Evolutionary conservation across 805 yeast species (phyloP).

Genomic region (Ogataea saltuana): DNA sequence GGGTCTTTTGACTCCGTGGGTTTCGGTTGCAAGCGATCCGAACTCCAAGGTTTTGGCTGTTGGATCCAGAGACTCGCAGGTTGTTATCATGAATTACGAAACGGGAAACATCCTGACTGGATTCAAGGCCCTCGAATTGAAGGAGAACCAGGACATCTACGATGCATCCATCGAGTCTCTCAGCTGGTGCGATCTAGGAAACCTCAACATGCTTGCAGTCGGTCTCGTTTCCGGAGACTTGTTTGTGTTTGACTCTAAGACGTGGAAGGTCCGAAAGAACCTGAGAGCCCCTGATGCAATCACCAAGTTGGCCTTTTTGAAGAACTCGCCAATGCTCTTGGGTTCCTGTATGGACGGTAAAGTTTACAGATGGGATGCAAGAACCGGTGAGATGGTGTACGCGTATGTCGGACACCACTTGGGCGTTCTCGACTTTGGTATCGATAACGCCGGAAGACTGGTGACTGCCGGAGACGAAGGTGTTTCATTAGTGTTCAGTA

Average conservation of each 20-base stretch:
- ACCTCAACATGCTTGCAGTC: constrained; percentile 67
- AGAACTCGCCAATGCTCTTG: constrained; percentile 54
- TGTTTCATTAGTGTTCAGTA: constrained; percentile 71
- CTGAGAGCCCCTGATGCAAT: constrained; percentile 77
- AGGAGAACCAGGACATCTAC: constrained; percentile 54
- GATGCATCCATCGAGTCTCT: constrained; percentile 79
- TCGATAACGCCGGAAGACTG: constrained; percentile 66
- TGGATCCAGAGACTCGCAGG: constrained; percentile 86
- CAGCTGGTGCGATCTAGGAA: constrained; percentile 64
- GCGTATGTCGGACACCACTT: constrained; percentile 89
- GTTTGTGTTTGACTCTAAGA: constrained; percentile 75
- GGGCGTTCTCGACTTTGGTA: constrained; percentile 87
- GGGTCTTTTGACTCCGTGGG: constrained; percentile 87
- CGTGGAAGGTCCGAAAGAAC: constrained; percentile 82
- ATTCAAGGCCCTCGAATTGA: constrained; percentile 63
- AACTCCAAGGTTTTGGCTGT: constrained; percentile 58
- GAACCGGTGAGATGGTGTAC: constrained; percentile 77
- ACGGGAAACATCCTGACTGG: constrained; percentile 69
- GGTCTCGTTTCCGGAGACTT: constrained; percentile 90
- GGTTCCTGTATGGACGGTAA: constrained; percentile 85
- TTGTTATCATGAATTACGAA: constrained; percentile 74
- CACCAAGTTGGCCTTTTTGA: constrained; percentile 72
- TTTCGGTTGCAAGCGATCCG: constrained; percentile 58
- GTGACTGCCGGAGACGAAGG: constrained; percentile 98
- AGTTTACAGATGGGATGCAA: constrained; percentile 83